Base-by-base conservation (phyloP, 257 asterid genomes). In the Avicennia marina region DNA sequence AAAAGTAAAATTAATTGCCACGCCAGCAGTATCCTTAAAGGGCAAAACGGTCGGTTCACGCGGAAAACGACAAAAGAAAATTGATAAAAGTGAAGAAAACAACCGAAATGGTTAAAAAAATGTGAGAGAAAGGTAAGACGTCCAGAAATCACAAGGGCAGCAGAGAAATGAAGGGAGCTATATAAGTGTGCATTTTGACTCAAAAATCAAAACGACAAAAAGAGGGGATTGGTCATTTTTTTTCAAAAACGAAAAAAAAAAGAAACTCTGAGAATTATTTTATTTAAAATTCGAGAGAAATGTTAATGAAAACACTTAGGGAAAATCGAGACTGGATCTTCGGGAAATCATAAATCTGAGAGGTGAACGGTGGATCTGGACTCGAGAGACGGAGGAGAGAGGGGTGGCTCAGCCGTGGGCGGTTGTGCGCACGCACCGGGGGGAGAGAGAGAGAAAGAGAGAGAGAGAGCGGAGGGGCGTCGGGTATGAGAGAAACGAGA, bases 21-120 rank as follows among this genome's bases (percentile, higher is more conserved):
- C 77, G 77, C 73, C 71, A 62, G 75, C 63, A 5, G 41, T 60
- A 51, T 53, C 53, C 67, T 16, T n/a, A n/a, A 33, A 33, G 67
- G 77, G 70, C 56, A 58, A 47, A 70, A 43, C 2, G 3, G 60
- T 64, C 29, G 43, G 1, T 62, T 56, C 56, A 43, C 3, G 43
- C 29, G 9, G 39, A 20, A 20, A 43, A 64, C n/a, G 25, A 57
- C 49, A 25, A 36, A 5, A 29, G 16, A 24, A 58, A 58, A 40
- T 29, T 27, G 39, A 34, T 17, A 41, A 33, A 62, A 43, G n/a
- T 5, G 34, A 47, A 20, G 2, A 18, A 42, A 54, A 67, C 43
- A 43, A 64, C 60, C 64, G 25, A 69, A 60, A 45, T 48, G 58
- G 65, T 62, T 40, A 76, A 34, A 21, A 18, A 55, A 1, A 7